Conservation (phyloP, 1,139 yeast genomes). For the Pichia sp. region DNA sequence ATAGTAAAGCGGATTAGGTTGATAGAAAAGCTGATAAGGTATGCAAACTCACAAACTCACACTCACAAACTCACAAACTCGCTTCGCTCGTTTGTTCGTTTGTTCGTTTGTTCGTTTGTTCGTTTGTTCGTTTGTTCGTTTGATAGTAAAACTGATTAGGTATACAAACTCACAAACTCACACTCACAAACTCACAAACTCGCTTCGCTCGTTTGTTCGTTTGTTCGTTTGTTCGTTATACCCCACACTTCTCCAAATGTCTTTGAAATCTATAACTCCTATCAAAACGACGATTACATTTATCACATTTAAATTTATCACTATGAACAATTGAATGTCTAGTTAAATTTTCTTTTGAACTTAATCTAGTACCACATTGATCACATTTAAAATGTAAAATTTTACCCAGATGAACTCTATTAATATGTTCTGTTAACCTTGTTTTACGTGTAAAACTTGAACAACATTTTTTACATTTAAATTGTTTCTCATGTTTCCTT, state of each 20-base stretch:
- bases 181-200: not conserved
- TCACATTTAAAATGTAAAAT: conserved; percentile 17
- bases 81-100: not conserved
- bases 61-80: not conserved
- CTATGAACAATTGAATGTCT: conserved; percentile 24
- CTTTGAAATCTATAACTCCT: conserved; percentile 21
- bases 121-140: too few species aligned
- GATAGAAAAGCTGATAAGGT: too few species aligned
- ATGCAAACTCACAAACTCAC: too few species aligned
- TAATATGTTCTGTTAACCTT: conserved; percentile 21
- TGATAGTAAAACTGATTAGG: too few species aligned
- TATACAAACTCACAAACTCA: too few species aligned
- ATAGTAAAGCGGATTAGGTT: too few species aligned
- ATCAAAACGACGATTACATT: conserved; percentile 22
- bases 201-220: not conserved
- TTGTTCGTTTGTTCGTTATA: not conserved
- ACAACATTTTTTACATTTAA: conserved; percentile 19
- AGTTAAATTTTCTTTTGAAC: conserved; percentile 22
- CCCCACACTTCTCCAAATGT: conserved; percentile 19
- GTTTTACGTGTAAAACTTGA: conserved; percentile 24
- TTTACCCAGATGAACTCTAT: conserved; percentile 19
- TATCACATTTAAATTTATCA: conserved; percentile 20
- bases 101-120: not conserved
- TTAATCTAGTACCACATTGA: conserved; percentile 17
- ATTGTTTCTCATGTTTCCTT: conserved; percentile 11